These are phyloP conservation scores for Beta lomatogona DNA, from an alignment of 179 eudicot genomes.

Conservation along the genomic window DNA sequence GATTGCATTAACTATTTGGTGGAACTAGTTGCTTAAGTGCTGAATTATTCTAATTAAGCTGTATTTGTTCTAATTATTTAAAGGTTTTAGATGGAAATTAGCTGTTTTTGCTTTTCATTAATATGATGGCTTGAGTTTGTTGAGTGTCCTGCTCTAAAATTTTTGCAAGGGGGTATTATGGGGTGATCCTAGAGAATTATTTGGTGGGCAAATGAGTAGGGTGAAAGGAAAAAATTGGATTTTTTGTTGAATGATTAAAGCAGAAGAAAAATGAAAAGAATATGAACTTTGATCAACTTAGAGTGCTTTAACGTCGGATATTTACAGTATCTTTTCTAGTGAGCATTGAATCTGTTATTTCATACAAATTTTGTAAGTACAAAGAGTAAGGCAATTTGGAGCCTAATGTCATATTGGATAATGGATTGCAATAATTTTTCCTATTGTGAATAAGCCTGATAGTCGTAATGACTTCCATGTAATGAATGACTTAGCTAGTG, in stretches of 20 bases:
- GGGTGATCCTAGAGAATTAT: not conserved
- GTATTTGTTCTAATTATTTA: not conserved
- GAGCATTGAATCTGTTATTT: not conserved
- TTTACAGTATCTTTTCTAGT: too few relatives aligned
- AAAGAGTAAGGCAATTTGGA: not conserved
- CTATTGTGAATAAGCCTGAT: not conserved
- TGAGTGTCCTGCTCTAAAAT: not conserved
- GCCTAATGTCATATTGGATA: not conserved
- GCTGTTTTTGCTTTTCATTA: not conserved
- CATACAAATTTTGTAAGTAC: constrained; percentile 1
- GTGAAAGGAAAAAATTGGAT: constrained; percentile 1
- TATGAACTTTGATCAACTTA: not conserved
- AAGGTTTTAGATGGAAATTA: not conserved
- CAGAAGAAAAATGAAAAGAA: not conserved
- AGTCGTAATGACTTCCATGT: not conserved
- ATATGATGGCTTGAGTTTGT: constrained; percentile 14
- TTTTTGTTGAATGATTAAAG: constrained; percentile 2
- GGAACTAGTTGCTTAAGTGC: not conserved
- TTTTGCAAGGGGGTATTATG: not conserved
- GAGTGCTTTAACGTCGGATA: not conserved
- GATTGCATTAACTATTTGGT: not conserved
- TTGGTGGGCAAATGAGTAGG: constrained; percentile 1
- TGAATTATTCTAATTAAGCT: not conserved
- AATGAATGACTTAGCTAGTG: not conserved
- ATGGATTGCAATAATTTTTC: not conserved